phyloP scores from a whole-genome alignment of 768 basidiomycete genomes.

The Russula griseocarnosa region DNA sequence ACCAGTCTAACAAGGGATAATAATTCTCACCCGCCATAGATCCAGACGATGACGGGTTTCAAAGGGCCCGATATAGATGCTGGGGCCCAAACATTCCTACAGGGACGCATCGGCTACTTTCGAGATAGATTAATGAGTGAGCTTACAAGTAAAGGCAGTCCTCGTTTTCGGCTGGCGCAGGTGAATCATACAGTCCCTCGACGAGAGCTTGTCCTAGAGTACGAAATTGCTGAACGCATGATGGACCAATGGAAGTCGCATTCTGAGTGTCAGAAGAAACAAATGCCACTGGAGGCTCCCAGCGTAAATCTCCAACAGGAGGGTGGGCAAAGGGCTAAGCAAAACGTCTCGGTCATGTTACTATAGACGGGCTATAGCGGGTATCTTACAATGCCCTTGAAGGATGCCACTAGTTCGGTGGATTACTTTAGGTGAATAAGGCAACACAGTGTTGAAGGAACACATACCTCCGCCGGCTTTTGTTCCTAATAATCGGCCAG shows the following conservation, averaged over 20 bases:
- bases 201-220: not conserved
- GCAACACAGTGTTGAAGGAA: not conserved
- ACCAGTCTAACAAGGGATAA: not conserved
- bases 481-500: slow-evolving; percentile 2
- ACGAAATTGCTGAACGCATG: slow-evolving; percentile 16
- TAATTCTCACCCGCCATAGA: slow-evolving; percentile 17
- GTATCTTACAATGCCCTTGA: slow-evolving; percentile 17
- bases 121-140: not conserved
- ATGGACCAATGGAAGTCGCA: slow-evolving; percentile 8
- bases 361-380: not conserved
- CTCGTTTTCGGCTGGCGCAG: slow-evolving; percentile 1
- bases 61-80: not conserved
- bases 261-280: not conserved
- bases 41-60: slow-evolving; percentile 18
- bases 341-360: not conserved
- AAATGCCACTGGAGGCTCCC: slow-evolving; percentile 13
- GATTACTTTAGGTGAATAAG: not conserved
- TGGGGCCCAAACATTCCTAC: slow-evolving; percentile 19
- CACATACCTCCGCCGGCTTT: slow-evolving; percentile 9
- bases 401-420: slow-evolving; percentile 5
- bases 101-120: not conserved
- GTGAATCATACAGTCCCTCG: not conserved
- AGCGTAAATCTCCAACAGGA: slow-evolving; percentile 10
- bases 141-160: slow-evolving; percentile 17
- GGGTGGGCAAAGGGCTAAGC: slow-evolving; percentile 12